Evolutionary conservation across 2,329 filamentous ascomycete genomes (phyloP), one percentile per base, ranked within the genome.

Genomic region (Hymenoscyphus fructigenus): DNA sequence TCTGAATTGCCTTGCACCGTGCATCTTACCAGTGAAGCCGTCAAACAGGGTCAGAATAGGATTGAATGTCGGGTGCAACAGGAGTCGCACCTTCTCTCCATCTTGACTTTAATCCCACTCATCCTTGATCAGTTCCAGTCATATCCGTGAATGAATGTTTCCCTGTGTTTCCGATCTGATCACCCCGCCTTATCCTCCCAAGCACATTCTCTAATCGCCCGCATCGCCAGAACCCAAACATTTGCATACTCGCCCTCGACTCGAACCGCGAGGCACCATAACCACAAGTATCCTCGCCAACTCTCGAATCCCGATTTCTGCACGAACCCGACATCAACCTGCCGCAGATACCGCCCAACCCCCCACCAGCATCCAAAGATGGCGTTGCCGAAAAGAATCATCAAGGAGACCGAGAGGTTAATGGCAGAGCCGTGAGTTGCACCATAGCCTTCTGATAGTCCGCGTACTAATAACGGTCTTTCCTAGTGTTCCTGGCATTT

Each of bases 331-430:
- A 23, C 47, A 26, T 23, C n/a, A 53, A 23, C 47, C 47, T 53
- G 20, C 20, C 9, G 20, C 20, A 53, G 47, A 53, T 26, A 53
- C 47, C 20, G 10, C 44, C 10, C 44, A 14, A 9, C 44, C n/a
- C 44, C 20, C 38, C 17, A 44, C 23, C 50, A 23, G 15, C 23
- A 56, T 23, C 23, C 12, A 26, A 57, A 61, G 29, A 84, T 83
- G 91, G 88, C 92, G 69, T 84, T 99, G 70, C 94, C 95, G 36
- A 99, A 99, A 84, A 86, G 95, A 76, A 99, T 99, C 76, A 86
- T 98, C 76, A 99, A 99, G 82, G 96, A 99, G 86, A 99, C 95
- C 23, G 94, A 99, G 82, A 89, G 95, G 76, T 86, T 99, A 72
- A 93, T 96, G 87, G 91, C 92, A 69, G 95, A 99, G 80, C 95